Evolutionary conservation across 192 early-diverging fungal species (phyloP).

Genomic region (Coemansia sp.): DNA sequence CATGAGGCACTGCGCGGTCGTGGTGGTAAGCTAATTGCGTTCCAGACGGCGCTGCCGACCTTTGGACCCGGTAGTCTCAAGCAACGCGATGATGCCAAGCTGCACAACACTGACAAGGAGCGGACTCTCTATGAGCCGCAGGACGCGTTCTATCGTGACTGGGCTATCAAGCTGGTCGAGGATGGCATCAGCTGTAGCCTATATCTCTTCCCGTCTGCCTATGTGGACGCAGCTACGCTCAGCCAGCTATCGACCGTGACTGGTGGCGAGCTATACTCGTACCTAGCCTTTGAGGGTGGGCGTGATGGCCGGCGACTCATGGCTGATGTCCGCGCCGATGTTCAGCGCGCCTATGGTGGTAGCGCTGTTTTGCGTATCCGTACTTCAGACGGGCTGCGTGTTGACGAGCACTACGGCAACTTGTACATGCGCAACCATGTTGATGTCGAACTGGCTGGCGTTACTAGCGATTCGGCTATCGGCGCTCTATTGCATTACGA

Average conservation of each 20-base stretch:
- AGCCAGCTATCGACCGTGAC: constrained; percentile 77
- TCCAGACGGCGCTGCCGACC: constrained; percentile 84
- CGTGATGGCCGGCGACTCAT: constrained; percentile 72
- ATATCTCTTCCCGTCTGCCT: constrained; percentile 86
- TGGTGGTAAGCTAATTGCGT: constrained; percentile 88
- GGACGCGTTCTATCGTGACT: constrained; percentile 79
- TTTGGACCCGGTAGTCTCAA: constrained; percentile 86
- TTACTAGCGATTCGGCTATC: constrained; percentile 81
- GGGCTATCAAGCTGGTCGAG: constrained; percentile 78
- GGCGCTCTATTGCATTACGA: constrained; percentile 84
- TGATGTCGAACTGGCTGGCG: constrained; percentile 88
- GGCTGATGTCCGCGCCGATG: constrained; percentile 69
- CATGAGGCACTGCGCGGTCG: constrained; percentile 68
- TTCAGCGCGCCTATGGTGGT: constrained; percentile 79
- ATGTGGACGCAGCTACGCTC: constrained; percentile 85
- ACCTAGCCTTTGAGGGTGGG: constrained; percentile 74
- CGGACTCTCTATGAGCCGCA: constrained; percentile 81
- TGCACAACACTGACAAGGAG: constrained; percentile 92
- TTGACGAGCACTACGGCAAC: constrained; percentile 90
- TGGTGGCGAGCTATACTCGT: constrained; percentile 82
- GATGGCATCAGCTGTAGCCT: constrained; percentile 83
- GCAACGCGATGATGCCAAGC: constrained; percentile 84
- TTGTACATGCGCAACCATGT: constrained; percentile 89
- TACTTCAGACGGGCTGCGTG: constrained; percentile 83
- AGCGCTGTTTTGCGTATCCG: constrained; percentile 86